Conservation (phyloP, 331 rosid species). For the Saraca asoca region DNA sequence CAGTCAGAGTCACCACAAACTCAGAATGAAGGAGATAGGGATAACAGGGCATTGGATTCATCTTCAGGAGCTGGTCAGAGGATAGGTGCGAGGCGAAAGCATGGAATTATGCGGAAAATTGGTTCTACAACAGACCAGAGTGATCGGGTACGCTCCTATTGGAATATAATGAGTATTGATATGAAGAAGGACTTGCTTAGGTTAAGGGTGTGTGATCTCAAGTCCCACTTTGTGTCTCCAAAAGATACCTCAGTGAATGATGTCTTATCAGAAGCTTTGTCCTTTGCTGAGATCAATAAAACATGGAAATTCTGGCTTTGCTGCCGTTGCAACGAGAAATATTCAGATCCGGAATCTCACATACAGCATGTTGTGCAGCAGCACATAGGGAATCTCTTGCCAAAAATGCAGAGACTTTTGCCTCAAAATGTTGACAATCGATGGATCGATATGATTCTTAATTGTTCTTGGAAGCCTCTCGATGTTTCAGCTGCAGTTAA, state of each 20-base stretch:
- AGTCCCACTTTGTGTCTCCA: constrained; percentile 59
- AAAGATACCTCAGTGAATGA: constrained; percentile 66
- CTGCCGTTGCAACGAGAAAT: constrained; percentile 66
- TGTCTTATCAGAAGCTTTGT: constrained; percentile 68
- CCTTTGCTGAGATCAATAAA: constrained; percentile 59
- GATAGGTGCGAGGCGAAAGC: constrained; percentile 60
- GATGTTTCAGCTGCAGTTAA: constrained; percentile 71
- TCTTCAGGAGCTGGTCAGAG: constrained; percentile 61
- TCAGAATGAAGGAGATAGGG: constrained; percentile 55
- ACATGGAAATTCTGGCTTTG: constrained; percentile 90
- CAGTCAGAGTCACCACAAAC: constrained; percentile 60
- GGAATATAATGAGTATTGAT: constrained; percentile 68
- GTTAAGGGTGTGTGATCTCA: constrained; percentile 64
- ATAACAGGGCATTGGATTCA: constrained; percentile 54
- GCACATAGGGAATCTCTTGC: constrained; percentile 74
- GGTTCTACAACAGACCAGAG: constrained; percentile 71
- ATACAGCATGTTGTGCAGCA: constrained; percentile 80
- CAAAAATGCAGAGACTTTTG: constrained; percentile 69
- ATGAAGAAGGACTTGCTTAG: constrained; percentile 72
- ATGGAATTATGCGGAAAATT: constrained; percentile 51
- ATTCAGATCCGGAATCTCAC: constrained; percentile 59
- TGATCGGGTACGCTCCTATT: constrained; percentile 66
- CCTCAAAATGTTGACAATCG: constrained; percentile 77
- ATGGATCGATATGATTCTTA: constrained; percentile 80
- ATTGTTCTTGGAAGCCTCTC: constrained; percentile 83